phyloP scores from a whole-genome alignment of 129 eudicot genomes.

The Artemisia argyi region DNA sequence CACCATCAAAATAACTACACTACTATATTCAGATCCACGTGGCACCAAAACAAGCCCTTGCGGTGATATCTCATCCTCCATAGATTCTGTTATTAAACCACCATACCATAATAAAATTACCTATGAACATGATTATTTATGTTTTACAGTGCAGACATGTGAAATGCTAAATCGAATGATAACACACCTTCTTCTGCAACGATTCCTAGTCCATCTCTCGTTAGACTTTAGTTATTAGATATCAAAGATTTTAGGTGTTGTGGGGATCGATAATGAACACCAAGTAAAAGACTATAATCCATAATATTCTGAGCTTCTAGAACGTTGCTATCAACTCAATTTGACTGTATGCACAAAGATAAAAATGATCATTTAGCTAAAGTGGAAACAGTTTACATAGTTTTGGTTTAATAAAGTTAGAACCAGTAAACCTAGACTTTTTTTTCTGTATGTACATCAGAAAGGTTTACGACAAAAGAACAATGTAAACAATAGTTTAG shows the following conservation, averaged over 20 bases:
- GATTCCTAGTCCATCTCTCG: slow-evolving; percentile 69
- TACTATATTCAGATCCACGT: slow-evolving; percentile 67
- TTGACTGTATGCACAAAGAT: slow-evolving; percentile 59
- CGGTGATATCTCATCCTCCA: slow-evolving; percentile 92
- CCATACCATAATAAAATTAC: slow-evolving; percentile 13
- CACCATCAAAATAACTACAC: slow-evolving; percentile 95
- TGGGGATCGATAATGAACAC: slow-evolving; percentile 97
- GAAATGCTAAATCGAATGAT: neutral
- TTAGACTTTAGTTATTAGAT: slow-evolving; percentile 50
- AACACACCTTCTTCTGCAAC: slow-evolving; percentile 89
- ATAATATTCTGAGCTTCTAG: slow-evolving; percentile 85
- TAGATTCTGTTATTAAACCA: slow-evolving; percentile 42
- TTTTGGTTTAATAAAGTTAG: too few species aligned
- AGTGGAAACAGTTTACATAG: slow-evolving; percentile 17
- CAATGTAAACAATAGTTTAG: too few species aligned
- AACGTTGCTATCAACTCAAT: slow-evolving; percentile 86
- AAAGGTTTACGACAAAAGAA: too few species aligned
- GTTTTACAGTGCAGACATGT: slow-evolving; percentile 4
- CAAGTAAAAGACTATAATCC: slow-evolving; percentile 95
- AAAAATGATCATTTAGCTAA: neutral
- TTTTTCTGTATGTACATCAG: too few species aligned
- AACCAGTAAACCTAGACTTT: too few species aligned
- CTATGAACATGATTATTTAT: neutral
- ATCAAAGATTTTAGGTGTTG: slow-evolving; percentile 71
- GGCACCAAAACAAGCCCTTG: slow-evolving; percentile 95